Conservation (phyloP, 495 filamentous ascomycete genomes). For the Sordaria brevicollis region DNA sequence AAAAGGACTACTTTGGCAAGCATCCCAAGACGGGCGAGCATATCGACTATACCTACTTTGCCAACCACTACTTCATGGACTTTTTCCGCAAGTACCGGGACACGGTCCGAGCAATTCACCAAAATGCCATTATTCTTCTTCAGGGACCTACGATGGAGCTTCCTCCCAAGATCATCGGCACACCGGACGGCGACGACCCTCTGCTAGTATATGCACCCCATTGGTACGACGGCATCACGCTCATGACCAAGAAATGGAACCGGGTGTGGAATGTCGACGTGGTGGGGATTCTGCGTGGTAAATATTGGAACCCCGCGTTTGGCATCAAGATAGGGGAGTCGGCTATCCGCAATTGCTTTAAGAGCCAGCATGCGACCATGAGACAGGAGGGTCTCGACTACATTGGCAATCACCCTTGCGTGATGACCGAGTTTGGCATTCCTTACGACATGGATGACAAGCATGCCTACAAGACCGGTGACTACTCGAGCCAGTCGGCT, state of each 20-base stretch:
- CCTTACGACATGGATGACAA: constrained; percentile 99
- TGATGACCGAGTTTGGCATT: constrained; percentile 94
- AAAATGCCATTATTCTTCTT: constrained; percentile 76
- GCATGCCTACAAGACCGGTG: constrained; percentile 88
- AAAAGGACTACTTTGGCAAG: constrained; percentile 81
- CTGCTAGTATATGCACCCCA: constrained; percentile 89
- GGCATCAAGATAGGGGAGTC: constrained; percentile 89
- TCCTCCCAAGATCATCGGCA: constrained; percentile 79
- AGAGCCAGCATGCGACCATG: constrained; percentile 82
- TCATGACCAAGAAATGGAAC: constrained; percentile 99
- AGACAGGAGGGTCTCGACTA: constrained; percentile 80
- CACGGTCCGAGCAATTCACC: constrained; percentile 63
- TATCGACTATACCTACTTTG: constrained; percentile 75
- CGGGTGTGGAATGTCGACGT: constrained; percentile 94
- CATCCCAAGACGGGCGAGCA: constrained; percentile 57
- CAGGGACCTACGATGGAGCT: constrained; percentile 89
- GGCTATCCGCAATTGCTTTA: constrained; percentile 89
- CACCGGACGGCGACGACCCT: constrained; percentile 68
- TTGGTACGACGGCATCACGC: constrained; percentile 91
- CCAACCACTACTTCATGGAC: constrained; percentile 78
- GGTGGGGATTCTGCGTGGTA: constrained; percentile 79
- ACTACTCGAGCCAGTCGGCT: constrained; percentile 84
- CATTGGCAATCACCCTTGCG: constrained; percentile 80
- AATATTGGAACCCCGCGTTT: constrained; percentile 78
- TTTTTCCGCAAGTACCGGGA: constrained; percentile 70